Conservation (phyloP, 2,329 filamentous ascomycete genomes). For the Microcyclospora tardicrescens region DNA sequence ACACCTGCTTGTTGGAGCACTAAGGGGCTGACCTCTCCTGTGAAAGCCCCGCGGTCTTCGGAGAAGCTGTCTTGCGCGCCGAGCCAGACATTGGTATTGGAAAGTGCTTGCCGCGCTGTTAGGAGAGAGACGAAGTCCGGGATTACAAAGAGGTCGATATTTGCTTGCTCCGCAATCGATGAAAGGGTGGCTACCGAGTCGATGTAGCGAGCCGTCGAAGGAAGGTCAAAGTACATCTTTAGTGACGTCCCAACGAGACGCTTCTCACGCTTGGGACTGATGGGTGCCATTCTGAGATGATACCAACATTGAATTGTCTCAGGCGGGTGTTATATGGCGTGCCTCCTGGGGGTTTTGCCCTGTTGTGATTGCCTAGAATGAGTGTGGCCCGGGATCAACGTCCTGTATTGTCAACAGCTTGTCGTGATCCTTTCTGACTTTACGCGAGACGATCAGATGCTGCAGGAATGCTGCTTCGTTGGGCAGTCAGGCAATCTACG, state of each 20-base stretch:
- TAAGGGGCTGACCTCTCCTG: constrained; percentile 61
- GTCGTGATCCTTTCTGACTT: too few relatives aligned
- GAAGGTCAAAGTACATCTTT: constrained; percentile 68
- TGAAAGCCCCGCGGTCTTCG: constrained; percentile 60
- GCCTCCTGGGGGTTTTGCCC: too few relatives aligned
- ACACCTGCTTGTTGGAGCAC: constrained; percentile 56
- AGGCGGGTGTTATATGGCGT: too few relatives aligned
- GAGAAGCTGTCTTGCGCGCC: constrained; percentile 67
- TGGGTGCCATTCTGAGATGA: constrained; percentile 15
- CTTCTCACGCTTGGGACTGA: constrained; percentile 29
- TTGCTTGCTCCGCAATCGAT: constrained; percentile 40
- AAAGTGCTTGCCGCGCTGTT: constrained; percentile 34
- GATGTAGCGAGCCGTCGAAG: constrained; percentile 42
- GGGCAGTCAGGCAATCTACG: too few relatives aligned
- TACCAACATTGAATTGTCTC: too few relatives aligned
- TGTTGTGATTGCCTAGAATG: too few relatives aligned
- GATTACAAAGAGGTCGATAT: constrained; percentile 61
- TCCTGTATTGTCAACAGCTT: too few relatives aligned
- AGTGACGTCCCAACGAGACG: constrained; percentile 61
- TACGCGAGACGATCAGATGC: too few relatives aligned
- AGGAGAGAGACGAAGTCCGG: constrained; percentile 62
- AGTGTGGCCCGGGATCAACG: too few relatives aligned
- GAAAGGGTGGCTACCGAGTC: constrained; percentile 31
- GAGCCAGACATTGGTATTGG: constrained; percentile 42
- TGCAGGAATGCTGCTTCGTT: too few relatives aligned